Percentiles rank a stretch among this genome's conserved stretches.
Conservation (phyloP, 2,329 filamentous ascomycete species). For the Cytospora leucostoma region DNA sequence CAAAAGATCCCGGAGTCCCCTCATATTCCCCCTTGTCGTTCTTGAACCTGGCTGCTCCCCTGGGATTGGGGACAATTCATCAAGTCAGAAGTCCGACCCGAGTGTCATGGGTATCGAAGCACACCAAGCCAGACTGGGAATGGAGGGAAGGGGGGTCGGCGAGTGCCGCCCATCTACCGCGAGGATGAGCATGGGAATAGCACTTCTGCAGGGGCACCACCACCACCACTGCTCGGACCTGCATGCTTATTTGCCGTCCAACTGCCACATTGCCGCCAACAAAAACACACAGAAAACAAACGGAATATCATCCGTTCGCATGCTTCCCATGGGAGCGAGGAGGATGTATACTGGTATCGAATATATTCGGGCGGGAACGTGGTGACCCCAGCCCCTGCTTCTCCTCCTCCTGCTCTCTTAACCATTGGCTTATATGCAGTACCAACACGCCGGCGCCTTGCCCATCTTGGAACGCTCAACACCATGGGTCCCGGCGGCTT, state of each 20-base stretch:
- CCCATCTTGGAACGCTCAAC: slow-evolving; percentile 7
- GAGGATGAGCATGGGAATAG: not conserved
- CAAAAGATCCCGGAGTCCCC: too few relatives aligned
- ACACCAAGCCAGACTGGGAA: not conserved
- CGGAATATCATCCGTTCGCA: slow-evolving; percentile 2
- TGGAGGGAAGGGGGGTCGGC: not conserved
- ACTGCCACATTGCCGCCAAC: slow-evolving; percentile 7
- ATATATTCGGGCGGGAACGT: not conserved
- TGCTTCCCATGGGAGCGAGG: slow-evolving; percentile 2
- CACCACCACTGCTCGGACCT: slow-evolving; percentile 12
- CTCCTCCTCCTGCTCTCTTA: not conserved
- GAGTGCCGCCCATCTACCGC: not conserved
- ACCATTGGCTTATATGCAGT: not conserved
- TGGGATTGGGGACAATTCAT: too few relatives aligned
- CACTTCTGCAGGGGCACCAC: slow-evolving; percentile 21
- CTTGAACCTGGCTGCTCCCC: too few relatives aligned
- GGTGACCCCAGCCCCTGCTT: not conserved
- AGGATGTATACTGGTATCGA: not conserved
- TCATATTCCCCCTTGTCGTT: too few relatives aligned
- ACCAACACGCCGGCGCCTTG: slow-evolving; percentile 3
- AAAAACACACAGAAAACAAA: not conserved
- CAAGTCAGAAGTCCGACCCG: too few relatives aligned
- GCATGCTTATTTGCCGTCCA: slow-evolving; percentile 10
- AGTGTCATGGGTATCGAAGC: too few relatives aligned
- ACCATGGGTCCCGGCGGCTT: slow-evolving; percentile 14